Base-by-base conservation (phyloP, 805 yeast genomes). In the Scheffersomyces ergatensis region DNA sequence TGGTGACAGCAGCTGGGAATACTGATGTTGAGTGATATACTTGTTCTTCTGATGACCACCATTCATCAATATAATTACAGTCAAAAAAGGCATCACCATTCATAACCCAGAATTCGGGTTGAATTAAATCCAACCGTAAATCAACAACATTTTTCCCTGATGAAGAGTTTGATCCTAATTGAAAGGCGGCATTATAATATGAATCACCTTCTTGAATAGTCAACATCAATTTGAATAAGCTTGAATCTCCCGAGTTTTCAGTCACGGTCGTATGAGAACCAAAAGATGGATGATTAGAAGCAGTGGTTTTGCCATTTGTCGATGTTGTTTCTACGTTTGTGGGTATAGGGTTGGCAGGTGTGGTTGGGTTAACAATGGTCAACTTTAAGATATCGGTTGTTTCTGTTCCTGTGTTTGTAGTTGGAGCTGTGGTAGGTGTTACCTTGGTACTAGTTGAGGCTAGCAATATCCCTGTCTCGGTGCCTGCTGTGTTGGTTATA, bases 21-120 rank as follows among this genome's bases (percentile, higher is more conserved):
- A 9, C 27, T 8, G 36, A 18, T 2, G 37, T 30, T 16, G 40
- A 5, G 25, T 11, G 21, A 30, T 16, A 48, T 3, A 15, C 15
- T 1, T 37, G 13, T 19, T 33, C 43, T 32, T 49, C 53, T 7
- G 50, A 45, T 12, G 39, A 21, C 42, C 46, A 51, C 62, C 61
- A 62, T 1, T 19, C 21, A 34, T 37, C 33, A 8, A 61, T 34
- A 16, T 47, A 49, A 11, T 40, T 33, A 44, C 74, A 69, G 31
- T 51, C 50, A 29, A 49, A 43, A 34, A 65, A 44, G 3, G 38
- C 34, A 13, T 55, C 38, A 5, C 54, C 60, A 39, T 64, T 53
- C 48, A 68, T 46, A 15, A 63, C 65, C 73, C 73, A 69, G 2
- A 65, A 32, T 14, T 67, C 66, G 5, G 69, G 68, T 48, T 63